A percentile compares a stretch with the other conserved stretches of the same genome.
phyloP scores from a whole-genome alignment of 345 rosid genomes.

The Zanthoxylum bungeanum region DNA sequence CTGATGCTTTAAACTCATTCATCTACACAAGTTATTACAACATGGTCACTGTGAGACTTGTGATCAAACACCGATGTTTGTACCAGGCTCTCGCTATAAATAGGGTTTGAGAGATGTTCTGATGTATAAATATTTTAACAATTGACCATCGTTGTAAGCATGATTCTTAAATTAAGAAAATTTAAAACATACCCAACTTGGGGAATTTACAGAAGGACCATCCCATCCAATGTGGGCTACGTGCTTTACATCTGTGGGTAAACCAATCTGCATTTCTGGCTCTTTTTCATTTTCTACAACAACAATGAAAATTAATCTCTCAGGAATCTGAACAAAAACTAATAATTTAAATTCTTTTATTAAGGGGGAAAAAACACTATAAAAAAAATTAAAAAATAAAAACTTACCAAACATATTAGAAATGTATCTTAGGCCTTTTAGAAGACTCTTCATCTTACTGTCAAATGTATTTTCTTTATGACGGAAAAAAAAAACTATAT shows the following conservation, averaged over 20 bases:
- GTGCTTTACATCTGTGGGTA: slow-evolving; percentile 91
- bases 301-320: neutral
- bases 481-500: neutral
- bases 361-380: no score
- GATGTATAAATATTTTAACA: no score
- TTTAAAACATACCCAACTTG: slow-evolving; percentile 53
- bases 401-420: slow-evolving; percentile 70
- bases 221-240: slow-evolving; percentile 96
- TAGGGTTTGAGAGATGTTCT: neutral
- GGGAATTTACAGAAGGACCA: slow-evolving; percentile 49
- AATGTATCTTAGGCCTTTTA: slow-evolving; percentile 72
- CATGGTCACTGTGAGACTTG: neutral
- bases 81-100: neutral
- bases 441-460: slow-evolving; percentile 67
- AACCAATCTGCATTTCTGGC: slow-evolving; percentile 75
- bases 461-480: neutral
- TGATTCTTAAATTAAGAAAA: no score
- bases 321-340: neutral
- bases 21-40: slow-evolving; percentile 38
- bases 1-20: slow-evolving; percentile 49
- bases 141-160: no score
- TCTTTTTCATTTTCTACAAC: slow-evolving; percentile 70
- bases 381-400: neutral
- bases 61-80: no score
- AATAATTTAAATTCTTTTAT: neutral